phyloP scores from a whole-genome alignment of 768 basidiomycete species.

The Tricholoma terreum region DNA sequence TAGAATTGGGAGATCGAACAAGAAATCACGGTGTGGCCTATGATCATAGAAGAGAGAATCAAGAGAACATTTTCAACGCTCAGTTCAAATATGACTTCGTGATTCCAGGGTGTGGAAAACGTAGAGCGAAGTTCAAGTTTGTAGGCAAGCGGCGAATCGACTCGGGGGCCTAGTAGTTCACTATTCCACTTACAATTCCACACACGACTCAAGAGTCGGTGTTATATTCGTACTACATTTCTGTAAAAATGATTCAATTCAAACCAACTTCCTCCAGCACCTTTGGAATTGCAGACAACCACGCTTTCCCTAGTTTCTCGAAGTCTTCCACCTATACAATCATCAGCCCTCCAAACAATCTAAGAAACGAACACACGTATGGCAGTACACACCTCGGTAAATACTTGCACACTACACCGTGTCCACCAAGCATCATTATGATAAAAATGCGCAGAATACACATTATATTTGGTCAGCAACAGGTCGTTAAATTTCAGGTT shows the following conservation, averaged over 20 bases:
- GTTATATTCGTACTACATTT: no score
- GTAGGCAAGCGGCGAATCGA: no score
- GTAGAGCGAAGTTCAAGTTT: no score
- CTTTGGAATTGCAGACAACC: conserved; percentile 34
- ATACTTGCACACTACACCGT: conserved; percentile 45
- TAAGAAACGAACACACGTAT: background rate
- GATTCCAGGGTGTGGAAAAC: no score
- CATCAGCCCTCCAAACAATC: background rate
- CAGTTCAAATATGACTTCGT: no score
- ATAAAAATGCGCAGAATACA: conserved; percentile 32
- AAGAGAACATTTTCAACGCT: no score
- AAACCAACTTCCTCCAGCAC: conserved; percentile 23
- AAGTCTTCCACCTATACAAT: conserved; percentile 37
- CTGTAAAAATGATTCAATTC: background rate
- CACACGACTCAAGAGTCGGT: no score
- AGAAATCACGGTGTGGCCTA: no score
- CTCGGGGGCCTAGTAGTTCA: no score
- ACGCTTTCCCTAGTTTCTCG: conserved; percentile 36
- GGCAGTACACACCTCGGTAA: conserved; percentile 36
- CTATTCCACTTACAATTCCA: no score
- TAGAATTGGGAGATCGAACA: no score
- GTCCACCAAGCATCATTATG: conserved; percentile 46
- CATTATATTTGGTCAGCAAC: conserved; percentile 33
- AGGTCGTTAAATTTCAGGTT: conserved; percentile 26
- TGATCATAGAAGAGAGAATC: no score